These are phyloP conservation scores for Talaromyces albobiverticillius DNA, from an alignment of 2,329 filamentous ascomycete genomes.

Conservation along the genomic window DNA sequence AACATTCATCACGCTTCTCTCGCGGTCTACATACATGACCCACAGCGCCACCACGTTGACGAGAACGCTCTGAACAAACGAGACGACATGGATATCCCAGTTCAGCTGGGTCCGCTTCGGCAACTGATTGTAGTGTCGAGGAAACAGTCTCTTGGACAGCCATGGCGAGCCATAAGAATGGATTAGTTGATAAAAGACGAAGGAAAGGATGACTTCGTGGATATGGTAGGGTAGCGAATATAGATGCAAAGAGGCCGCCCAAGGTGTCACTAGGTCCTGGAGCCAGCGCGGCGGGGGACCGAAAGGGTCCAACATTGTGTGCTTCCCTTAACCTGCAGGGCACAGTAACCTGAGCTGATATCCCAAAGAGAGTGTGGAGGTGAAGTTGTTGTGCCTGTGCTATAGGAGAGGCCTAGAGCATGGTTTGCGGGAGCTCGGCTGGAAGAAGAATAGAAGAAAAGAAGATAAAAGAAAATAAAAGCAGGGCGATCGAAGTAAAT, in stretches of 20 bases:
- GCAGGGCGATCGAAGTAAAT: background rate
- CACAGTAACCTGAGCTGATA: no score
- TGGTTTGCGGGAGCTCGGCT: no score
- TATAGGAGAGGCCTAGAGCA: background rate
- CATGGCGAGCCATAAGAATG: conserved; percentile 54
- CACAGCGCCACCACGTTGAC: conserved; percentile 57
- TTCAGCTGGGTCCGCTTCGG: conserved; percentile 57
- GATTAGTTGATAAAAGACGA: conserved; percentile 56
- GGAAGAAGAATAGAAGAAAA: no score
- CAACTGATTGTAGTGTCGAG: conserved; percentile 53
- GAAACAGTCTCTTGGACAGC: conserved; percentile 54
- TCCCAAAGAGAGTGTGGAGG: no score
- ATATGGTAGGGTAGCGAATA: conserved; percentile 58
- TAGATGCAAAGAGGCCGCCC: conserved; percentile 52
- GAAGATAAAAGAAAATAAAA: background rate
- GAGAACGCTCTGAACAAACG: conserved; percentile 57
- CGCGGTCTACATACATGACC: conserved; percentile 56
- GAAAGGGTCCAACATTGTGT: conserved; percentile 44
- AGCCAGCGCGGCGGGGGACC: conserved; percentile 52
- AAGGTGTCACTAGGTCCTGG: conserved; percentile 45
- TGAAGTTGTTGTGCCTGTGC: background rate
- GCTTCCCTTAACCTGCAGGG: no score
- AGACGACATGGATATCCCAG: conserved; percentile 67
- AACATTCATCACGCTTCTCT: conserved; percentile 53
- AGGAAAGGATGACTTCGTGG: conserved; percentile 59